Conservation (phyloP, 2,329 filamentous ascomycete genomes). For the Calonectria montana region DNA sequence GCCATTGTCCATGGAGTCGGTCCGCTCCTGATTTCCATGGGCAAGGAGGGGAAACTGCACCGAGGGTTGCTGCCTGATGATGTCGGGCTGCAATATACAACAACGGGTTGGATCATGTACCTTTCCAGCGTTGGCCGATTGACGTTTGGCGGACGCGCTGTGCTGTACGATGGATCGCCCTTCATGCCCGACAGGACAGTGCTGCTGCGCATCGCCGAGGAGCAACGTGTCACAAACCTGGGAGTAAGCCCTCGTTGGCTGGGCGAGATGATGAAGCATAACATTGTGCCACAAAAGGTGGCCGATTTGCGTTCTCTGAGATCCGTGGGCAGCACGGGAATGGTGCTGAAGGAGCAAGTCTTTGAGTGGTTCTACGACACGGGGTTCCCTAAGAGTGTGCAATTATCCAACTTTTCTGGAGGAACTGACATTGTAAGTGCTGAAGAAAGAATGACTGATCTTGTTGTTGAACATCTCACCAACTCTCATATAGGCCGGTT, state of each 20-base stretch:
- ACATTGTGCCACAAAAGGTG: slow-evolving; percentile 70
- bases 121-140: slow-evolving; percentile 70
- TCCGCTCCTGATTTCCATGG: slow-evolving; percentile 65
- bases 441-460: too few relatives aligned
- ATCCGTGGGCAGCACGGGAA: slow-evolving; percentile 78
- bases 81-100: slow-evolving; percentile 68
- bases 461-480: neutral
- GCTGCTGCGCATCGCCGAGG: slow-evolving; percentile 71
- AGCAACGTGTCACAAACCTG: slow-evolving; percentile 76
- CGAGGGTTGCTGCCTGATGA: slow-evolving; percentile 53
- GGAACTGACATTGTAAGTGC: slow-evolving; percentile 78
- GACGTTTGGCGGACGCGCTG: slow-evolving; percentile 67
- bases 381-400: slow-evolving; percentile 74
- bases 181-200: slow-evolving; percentile 76
- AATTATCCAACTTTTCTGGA: slow-evolving; percentile 80
- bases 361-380: slow-evolving; percentile 84
- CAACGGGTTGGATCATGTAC: slow-evolving; percentile 93
- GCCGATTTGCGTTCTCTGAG: slow-evolving; percentile 71
- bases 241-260: slow-evolving; percentile 84
- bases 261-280: slow-evolving; percentile 75
- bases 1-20: slow-evolving; percentile 85
- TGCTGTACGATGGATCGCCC: slow-evolving; percentile 88
- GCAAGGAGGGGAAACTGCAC: slow-evolving; percentile 70
- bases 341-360: slow-evolving; percentile 81
- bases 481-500: slow-evolving; percentile 56